Base-by-base conservation (phyloP, 2,329 filamentous ascomycete species). In the Pseudogymnoascus sp. region DNA sequence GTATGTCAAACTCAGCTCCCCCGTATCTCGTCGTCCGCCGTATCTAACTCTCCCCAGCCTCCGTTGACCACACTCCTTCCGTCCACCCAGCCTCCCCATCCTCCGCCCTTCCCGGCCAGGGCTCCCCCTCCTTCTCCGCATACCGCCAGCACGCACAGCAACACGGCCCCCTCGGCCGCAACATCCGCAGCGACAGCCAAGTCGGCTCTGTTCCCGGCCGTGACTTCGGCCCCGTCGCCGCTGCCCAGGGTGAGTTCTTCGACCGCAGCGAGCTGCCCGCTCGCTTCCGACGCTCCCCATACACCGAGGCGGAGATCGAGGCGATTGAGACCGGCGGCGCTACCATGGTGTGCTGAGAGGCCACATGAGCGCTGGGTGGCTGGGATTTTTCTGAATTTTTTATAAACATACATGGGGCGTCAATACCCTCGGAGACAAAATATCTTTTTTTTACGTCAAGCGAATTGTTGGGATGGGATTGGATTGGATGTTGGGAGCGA, bases 321-420 rank as follows among this genome's bases (percentile, higher is more conserved):
- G 92, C 91, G 20, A 83, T 99, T 71, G 91, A 97, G 83, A 94
- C 90, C 61, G 94, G 92, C 61, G 94, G 94, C 62, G 94, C 93
- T 35, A 88, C 83, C 70, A 69, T 85, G 66, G 81, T 78, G 15
- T 71, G 70, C 66, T 72, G 63, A 69, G 61, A 36, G 9, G n/a
- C 11, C 9, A 11, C 6, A 15, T 53, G 47, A 53, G 47, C 15
- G 28, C 25, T 28, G 41, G 8, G 5, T 12, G 28, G 43, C 22
- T 33, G 8, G 28, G 25, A 6, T 12, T 33, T 53, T 53, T 2
- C 15, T 18, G n/a, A 2, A 7, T 8, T 20, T 53, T 53, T 53
- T 53, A 6, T 14, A 53, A 53, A 53, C 28, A 41, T 33, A 33
- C n/a, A 53, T 53, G 47, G 47, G 47, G 15, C 43, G 43, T 9